Evolutionary conservation across 2,329 filamentous ascomycete genomes (phyloP).

Genomic region (Volutella citrinella): DNA sequence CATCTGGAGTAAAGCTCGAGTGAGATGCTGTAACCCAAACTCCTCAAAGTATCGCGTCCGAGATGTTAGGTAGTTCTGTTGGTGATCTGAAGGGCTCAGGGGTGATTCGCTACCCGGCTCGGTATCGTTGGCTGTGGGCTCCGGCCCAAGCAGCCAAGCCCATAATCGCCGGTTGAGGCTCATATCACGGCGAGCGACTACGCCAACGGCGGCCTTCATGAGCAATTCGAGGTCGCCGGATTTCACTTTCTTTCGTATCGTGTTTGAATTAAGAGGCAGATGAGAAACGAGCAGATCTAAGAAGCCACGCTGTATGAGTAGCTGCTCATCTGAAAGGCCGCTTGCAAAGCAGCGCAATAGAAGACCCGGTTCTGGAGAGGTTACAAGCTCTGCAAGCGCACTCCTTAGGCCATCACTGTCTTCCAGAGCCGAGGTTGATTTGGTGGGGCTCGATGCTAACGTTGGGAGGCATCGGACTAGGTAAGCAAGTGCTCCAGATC

Average conservation of each 20-base stretch:
- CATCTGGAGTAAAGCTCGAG: slow-evolving; percentile 72
- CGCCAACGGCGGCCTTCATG: slow-evolving; percentile 77
- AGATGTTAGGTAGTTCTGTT: slow-evolving; percentile 47
- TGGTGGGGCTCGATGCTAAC: slow-evolving; percentile 20
- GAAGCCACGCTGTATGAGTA: slow-evolving; percentile 91
- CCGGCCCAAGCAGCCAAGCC: slow-evolving; percentile 91
- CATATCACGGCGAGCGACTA: slow-evolving; percentile 91
- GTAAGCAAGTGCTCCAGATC: slow-evolving; percentile 85
- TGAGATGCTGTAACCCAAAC: slow-evolving; percentile 72
- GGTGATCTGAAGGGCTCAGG: slow-evolving; percentile 38
- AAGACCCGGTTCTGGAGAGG: slow-evolving; percentile 86
- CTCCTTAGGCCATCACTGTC: slow-evolving; percentile 34
- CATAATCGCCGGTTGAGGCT: slow-evolving; percentile 92
- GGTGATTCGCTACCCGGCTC: slow-evolving; percentile 48
- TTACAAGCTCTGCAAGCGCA: slow-evolving; percentile 63
- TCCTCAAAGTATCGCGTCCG: slow-evolving; percentile 80
- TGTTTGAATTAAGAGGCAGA: slow-evolving; percentile 76
- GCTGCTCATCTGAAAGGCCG: slow-evolving; percentile 80
- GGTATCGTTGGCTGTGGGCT: slow-evolving; percentile 46
- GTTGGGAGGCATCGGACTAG: slow-evolving; percentile 71
- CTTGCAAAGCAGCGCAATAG: slow-evolving; percentile 89
- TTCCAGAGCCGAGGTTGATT: slow-evolving; percentile 10
- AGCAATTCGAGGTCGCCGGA: slow-evolving; percentile 76
- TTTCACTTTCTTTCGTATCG: slow-evolving; percentile 74
- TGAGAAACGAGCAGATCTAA: slow-evolving; percentile 89